Conservation (phyloP, 371 early-diverging fungal genomes). For the Chytridium lagenaria region DNA sequence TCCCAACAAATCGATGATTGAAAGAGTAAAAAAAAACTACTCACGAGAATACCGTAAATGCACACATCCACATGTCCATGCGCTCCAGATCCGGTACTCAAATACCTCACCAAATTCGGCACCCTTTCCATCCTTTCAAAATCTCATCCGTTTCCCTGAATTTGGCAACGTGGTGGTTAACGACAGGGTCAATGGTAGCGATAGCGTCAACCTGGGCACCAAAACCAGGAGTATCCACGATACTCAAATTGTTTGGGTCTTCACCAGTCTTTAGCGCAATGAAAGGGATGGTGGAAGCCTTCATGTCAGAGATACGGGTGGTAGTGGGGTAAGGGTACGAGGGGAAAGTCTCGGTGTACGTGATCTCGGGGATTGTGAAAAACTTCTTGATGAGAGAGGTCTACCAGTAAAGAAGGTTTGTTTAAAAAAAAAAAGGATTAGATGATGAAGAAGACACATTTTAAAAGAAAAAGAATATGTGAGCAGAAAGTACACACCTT, state of each 20-base stretch:
- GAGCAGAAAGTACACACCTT: slow-evolving; percentile 28
- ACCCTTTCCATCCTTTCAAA: slow-evolving; percentile 41
- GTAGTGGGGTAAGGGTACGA: not conserved
- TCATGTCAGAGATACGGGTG: slow-evolving; percentile 9
- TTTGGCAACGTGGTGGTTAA: slow-evolving; percentile 34
- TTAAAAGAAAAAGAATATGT: slow-evolving; percentile 2
- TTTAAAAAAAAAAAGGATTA: too few relatives aligned
- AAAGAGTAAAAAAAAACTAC: not conserved
- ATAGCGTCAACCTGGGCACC: slow-evolving; percentile 39
- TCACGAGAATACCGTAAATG: slow-evolving; percentile 64
- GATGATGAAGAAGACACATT: not conserved
- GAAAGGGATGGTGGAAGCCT: slow-evolving; percentile 39
- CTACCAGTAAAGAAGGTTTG: slow-evolving; percentile 4
- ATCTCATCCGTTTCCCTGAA: slow-evolving; percentile 52
- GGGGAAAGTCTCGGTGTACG: not conserved
- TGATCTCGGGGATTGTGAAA: slow-evolving; percentile 20
- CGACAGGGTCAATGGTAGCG: slow-evolving; percentile 37
- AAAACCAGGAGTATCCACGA: slow-evolving; percentile 46
- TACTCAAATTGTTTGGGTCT: slow-evolving; percentile 31
- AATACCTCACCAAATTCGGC: slow-evolving; percentile 31
- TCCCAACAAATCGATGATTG: not conserved
- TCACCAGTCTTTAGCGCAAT: slow-evolving; percentile 30
- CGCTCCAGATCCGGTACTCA: slow-evolving; percentile 52
- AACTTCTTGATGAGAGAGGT: slow-evolving; percentile 20
- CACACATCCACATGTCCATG: slow-evolving; percentile 76